phyloP scores from a whole-genome alignment of 257 asterid genomes.

The Voacanga thouarsii region DNA sequence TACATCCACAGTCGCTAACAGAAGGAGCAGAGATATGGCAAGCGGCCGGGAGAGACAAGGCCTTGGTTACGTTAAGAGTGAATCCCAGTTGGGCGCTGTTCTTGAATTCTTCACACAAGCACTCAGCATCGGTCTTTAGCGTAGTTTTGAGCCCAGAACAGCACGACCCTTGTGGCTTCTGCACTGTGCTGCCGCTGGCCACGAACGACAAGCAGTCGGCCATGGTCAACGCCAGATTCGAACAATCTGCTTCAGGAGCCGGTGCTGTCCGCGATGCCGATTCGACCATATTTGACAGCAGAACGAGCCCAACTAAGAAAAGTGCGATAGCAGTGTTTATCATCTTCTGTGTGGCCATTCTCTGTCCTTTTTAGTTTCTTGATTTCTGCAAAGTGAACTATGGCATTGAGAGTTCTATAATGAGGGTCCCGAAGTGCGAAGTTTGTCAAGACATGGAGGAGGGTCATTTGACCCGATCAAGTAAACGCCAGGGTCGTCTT shows the following conservation, averaged over 20 bases:
- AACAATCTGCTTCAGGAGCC: slow-evolving; percentile 77
- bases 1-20: slow-evolving; percentile 64
- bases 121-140: slow-evolving; percentile 57
- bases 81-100: slow-evolving; percentile 84
- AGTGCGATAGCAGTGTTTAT: background rate
- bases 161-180: slow-evolving; percentile 63
- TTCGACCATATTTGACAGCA: slow-evolving; percentile 1
- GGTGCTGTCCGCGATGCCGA: slow-evolving; percentile 33
- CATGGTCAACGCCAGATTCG: slow-evolving; percentile 47
- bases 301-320: background rate
- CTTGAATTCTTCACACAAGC: slow-evolving; percentile 67
- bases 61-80: slow-evolving; percentile 66
- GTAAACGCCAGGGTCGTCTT: no score
- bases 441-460: no score
- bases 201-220: slow-evolving; percentile 79
- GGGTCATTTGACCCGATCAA: no score
- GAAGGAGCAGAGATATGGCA: slow-evolving; percentile 78
- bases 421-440: no score
- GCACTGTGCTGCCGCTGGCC: slow-evolving; percentile 44
- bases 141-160: slow-evolving; percentile 74
- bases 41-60: slow-evolving; percentile 69
- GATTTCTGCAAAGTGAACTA: no score
- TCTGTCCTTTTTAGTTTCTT: no score
- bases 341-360: background rate
- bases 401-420: no score